These are phyloP conservation scores for Xylaria sp. DNA, from an alignment of 2,329 filamentous ascomycete genomes.

Conservation along the genomic window DNA sequence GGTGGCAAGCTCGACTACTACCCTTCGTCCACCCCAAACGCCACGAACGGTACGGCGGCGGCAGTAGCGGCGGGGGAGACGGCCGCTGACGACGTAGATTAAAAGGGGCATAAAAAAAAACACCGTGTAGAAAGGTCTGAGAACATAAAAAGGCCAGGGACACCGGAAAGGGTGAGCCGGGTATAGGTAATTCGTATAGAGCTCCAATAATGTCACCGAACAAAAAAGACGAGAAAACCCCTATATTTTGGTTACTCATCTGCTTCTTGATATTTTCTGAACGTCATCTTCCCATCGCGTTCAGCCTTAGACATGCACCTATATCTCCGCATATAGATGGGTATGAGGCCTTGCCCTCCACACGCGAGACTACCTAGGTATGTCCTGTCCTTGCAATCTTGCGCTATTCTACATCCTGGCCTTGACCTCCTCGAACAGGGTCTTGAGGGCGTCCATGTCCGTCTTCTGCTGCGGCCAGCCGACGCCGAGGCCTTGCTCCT, in stretches of 20 bases:
- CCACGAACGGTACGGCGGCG: conserved; percentile 25
- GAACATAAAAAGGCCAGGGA: neutral
- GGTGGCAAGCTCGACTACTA: conserved; percentile 76
- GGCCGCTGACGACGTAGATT: conserved; percentile 51
- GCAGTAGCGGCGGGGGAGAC: conserved; percentile 37
- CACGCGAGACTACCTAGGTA: neutral
- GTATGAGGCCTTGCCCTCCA: too few relatives aligned
- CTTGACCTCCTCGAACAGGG: conserved; percentile 81
- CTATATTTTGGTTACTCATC: neutral
- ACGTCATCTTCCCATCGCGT: too few relatives aligned
- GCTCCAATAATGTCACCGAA: neutral
- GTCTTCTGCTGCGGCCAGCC: conserved; percentile 75
- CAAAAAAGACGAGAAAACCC: neutral
- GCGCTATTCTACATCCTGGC: conserved; percentile 72
- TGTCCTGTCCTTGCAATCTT: neutral
- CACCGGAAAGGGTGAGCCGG: neutral
- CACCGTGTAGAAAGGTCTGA: neutral
- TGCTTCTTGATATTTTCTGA: neutral
- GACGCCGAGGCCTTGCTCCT: conserved; percentile 76
- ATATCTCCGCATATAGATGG: neutral
- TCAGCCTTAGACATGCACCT: neutral
- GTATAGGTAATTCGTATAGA: neutral
- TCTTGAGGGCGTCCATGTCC: conserved; percentile 84
- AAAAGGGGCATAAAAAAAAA: conserved; percentile 13
- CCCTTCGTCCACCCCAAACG: conserved; percentile 34